Base-by-base conservation (phyloP, 1,284 basidiomycete species). In the Cutaneotrichosporon sp. region DNA sequence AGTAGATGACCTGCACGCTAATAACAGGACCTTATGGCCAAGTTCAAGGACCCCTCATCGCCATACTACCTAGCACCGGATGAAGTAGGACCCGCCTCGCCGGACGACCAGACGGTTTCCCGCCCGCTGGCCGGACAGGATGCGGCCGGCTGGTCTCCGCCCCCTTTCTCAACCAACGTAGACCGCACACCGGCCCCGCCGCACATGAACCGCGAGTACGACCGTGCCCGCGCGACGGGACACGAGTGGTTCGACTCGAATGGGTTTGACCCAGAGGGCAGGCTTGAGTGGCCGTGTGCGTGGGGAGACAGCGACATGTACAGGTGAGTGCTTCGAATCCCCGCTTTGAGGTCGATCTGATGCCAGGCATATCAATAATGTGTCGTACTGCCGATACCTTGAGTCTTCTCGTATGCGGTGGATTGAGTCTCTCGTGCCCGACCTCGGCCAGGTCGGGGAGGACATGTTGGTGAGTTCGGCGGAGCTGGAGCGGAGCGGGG, bases 221-320 rank as follows among this genome's bases (percentile, higher is more conserved):
- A 59, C 41, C 53, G 57, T 16, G 25, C 47, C 2, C 57, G 57
- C 45, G 57, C 57, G 20, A 52, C 57, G 8, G 51, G 34, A 2
- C 53, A 53, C 27, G 46, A 59, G 49, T 57, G 49, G 57, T 60
- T 52, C 20, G 54, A 55, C 55, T 58, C 53, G 27, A 59, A 70
- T 12, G 68, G 66, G 5, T 71, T 62, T 49, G 71, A 70, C 43
- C 31, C 50, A 2, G 50, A 60, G 24, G 69, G 68, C 16, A 49
- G 64, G 6, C 43, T 74, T 42, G 70, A 69, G 49, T 70, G 69
- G 65, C 67, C 68, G 16, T 67, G 70, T 16, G 70, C 70, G 6
- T 75, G 73, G 73, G 73, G 73, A 1, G 70, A 75, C 41, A 62
- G 60, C 35, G 73, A 75, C 59, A 71, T 66, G 58, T 74, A 70